Base-by-base conservation (phyloP, 495 filamentous ascomycete species). In the Glutinoglossum americanum region DNA sequence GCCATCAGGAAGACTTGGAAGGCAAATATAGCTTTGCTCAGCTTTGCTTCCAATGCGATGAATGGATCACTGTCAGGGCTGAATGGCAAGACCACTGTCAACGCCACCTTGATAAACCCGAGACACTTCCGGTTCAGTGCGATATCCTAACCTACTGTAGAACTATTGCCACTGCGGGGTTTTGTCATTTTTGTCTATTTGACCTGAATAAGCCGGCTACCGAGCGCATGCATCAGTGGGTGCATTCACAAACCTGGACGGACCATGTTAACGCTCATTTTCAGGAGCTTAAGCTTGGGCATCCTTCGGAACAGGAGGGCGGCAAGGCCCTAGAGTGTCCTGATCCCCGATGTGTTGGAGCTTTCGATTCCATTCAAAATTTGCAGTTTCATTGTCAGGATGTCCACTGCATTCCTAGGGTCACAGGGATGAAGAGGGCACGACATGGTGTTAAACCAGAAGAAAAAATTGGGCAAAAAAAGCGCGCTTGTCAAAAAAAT, bases 111-210 rank as follows among this genome's bases (percentile, higher is more conserved):
- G 58, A 5, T 21, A 44, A 60, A 37, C 56, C 60, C 33, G 56
- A 60, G n/a, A 60, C 28, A 37, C 56, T 60, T 44, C 59, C 5
- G 28, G 39, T 60, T 32, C 56, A 60, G 58, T 60, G 49, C 37
- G 58, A 60, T 48, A 54, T 41, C 57, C 56, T 60, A 6, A 30
- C 58, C 56, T 60, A 58, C 33, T 4, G 56, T 37, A 37, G 39
- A 48, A 60, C 59, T 19, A 35, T 60, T 21, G 59, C 59, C 45
- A 8, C 49, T 60, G 56, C 56, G 47, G 49, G 39, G 1, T 55
- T 58, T 27, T 59, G 49, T 51, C 56, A 58, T 41, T 60, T 60
- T 25, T 60, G 32, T 60, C 56, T 60, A 57, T 60, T 60, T 33
- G 35, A 60, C 58, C 27, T 51, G 30, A 60, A 60, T 9, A 23